A percentile compares a stretch with the other conserved stretches of the same genome.
These are phyloP conservation scores for Pichia sp. DNA, from an alignment of 1,139 yeast species.

Conservation along the genomic window DNA sequence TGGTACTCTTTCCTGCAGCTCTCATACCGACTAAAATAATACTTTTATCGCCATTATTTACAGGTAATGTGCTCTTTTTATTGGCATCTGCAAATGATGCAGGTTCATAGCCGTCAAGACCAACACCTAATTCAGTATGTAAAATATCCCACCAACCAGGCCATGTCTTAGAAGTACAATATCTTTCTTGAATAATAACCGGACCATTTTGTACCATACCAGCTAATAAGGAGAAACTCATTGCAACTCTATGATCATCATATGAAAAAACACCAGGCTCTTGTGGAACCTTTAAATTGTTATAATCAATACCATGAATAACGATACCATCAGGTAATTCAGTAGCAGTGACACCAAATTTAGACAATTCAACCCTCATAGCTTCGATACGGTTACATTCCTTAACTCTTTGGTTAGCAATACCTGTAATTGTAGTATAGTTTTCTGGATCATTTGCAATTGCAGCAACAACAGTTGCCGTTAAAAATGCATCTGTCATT, in stretches of 20 bases:
- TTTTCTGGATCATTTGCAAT: conserved; percentile 46
- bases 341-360: conserved; percentile 80
- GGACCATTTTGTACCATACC: conserved; percentile 43
- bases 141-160: conserved; percentile 99
- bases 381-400: conserved; percentile 96
- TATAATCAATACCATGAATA: conserved; percentile 58
- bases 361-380: conserved; percentile 80
- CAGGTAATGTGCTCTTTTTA: conserved; percentile 10
- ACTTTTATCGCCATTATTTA: conserved; percentile 43
- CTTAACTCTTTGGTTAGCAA: conserved; percentile 96
- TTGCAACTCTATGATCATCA: conserved; percentile 97
- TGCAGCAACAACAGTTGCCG: conserved; percentile 96
- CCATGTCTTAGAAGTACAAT: conserved; percentile 97
- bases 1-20: conserved; percentile 93
- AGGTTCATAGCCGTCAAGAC: conserved; percentile 64
- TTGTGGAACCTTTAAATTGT: conserved; percentile 45
- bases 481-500: conserved; percentile 97
- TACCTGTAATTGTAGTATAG: conserved; percentile 82
- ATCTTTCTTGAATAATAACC: conserved; percentile 75
- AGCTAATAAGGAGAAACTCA: conserved; percentile 89
- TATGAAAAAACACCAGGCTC: conserved; percentile 65
- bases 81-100: conserved; percentile 17
- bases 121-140: conserved; percentile 59
- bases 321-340: conserved; percentile 93
- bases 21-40: conserved; percentile 94